Base-by-base conservation (phyloP, 106 monocot species). In the Dioscorea alata region DNA sequence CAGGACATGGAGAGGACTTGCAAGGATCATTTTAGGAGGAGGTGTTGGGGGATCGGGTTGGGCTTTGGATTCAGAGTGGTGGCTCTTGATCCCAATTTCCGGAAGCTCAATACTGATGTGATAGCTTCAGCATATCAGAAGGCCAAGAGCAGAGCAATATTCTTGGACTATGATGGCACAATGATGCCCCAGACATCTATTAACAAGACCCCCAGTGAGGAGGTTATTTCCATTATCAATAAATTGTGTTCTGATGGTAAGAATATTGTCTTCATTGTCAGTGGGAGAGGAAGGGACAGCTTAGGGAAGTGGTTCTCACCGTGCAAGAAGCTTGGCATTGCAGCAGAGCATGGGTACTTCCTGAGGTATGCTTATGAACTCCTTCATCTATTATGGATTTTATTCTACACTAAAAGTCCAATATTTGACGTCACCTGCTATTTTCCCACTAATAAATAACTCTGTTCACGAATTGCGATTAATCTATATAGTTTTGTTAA, bases 101-200 rank as follows among this genome's bases (percentile, higher is more conserved):
- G 71, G 68, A 89, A 89, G 70, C 82, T 89, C n/a, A 68, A 71
- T 50, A 68, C 74, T 8, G 84, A 84, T 52, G 69, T 20, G 1
- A 84, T 89, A 57, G 82, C 82, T 32, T 65, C 64, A 9, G 79
- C 79, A 0, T 89, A 85, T 35, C 68, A 72, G 71, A 82, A 72
- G 56, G 71, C 88, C 2, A 82, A 71, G 74, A 82, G 58, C 61
- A 82, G 88, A 23, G 81, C 79, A n/a, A 82, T 89, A 59, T 60
- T 89, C 34, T 61, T 89, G 76, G 88, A 89, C 50, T 89, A 89
- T 35, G 88, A 89, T 73, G 88, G 88, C 13, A 89, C 88, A 7
- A 28, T 89, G 59, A 63, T 85, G 69, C 73, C 88, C 0, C 88
- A 79, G 65, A 48, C 77, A 0, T 63, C 88, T 5, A 77, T 89